Evolutionary conservation across 768 basidiomycete genomes (phyloP), one percentile per base, ranked within the genome.

Genomic region (Xanthoconium stramineum): DNA sequence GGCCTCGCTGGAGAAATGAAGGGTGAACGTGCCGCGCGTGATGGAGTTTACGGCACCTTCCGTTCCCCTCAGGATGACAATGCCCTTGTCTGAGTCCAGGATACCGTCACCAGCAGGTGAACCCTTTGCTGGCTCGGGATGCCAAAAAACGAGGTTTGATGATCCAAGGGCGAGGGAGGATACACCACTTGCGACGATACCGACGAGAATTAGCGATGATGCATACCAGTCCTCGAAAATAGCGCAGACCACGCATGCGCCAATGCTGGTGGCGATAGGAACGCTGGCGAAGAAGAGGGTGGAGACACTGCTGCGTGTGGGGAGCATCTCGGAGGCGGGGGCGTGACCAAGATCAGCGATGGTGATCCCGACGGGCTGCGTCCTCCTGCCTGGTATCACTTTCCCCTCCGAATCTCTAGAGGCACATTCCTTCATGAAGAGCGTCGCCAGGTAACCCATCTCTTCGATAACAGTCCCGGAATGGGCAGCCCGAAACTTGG

Each of bases 401-500:
- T 11, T 56, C 15, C 54, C 63, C 28, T 56, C 56, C 9, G 57
- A 51, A 6, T 43, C 32, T 47, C 47, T 61, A 15, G 61, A 17
- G 2, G 36, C 12, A n/a, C 63, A 65, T 39, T 51, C 56, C 10
- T 57, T 56, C 56, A 59, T 52, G 32, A 36, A 85, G 75, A 72
- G 88, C 83, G 40, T 72, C 77, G 20, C 89, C 82, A 64, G 80
- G 69, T 19, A 83, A 73, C 51, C 81, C 75, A 65, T 81, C 76
- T 36, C 70, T 63, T n/a, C 69, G 8, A 72, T 64, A 68, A 57
- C 76, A 77, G 59, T 89, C 69, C 69, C 87, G 78, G 46, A 92
- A 72, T 29, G 84, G 59, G 91, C 85, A 0, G 88, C 83, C 55
- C 89, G 84, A 70, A 81, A 92, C 65, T 89, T 91, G 47, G 32